Conservation (phyloP, 805 yeast genomes). For the Pichia paraexigua region DNA sequence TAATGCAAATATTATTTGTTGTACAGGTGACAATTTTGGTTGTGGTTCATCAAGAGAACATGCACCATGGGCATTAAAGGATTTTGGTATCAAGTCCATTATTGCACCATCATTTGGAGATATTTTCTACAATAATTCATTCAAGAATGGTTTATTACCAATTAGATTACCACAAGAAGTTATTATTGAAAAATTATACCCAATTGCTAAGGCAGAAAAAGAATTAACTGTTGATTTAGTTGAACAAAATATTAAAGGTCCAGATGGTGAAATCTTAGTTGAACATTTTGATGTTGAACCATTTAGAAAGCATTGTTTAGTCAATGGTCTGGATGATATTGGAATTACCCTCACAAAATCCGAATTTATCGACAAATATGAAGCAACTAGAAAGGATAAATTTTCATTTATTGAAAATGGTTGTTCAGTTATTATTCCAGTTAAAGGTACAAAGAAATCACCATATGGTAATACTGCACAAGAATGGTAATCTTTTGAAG, state of each 20-base stretch:
- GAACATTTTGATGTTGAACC: slow-evolving; percentile 81
- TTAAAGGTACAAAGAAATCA: slow-evolving; percentile 60
- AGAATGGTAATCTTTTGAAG: slow-evolving; percentile 48
- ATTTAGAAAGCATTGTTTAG: slow-evolving; percentile 90
- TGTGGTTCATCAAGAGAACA: slow-evolving; percentile 99
- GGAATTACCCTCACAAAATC: slow-evolving; percentile 92
- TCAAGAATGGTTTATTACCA: slow-evolving; percentile 92
- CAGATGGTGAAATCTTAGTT: slow-evolving; percentile 65
- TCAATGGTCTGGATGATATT: slow-evolving; percentile 94
- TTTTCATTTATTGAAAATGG: slow-evolving; percentile 95
- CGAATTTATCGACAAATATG: slow-evolving; percentile 63
- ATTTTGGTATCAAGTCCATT: slow-evolving; percentile 91
- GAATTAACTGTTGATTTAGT: slow-evolving; percentile 76
- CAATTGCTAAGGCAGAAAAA: slow-evolving; percentile 69
- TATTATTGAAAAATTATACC: slow-evolving; percentile 64
- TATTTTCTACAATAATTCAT: slow-evolving; percentile 94
- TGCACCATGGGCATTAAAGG: slow-evolving; percentile 99
- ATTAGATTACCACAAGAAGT: slow-evolving; percentile 79
- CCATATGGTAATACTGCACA: slow-evolving; percentile 59
- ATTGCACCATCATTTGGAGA: slow-evolving; percentile 99
- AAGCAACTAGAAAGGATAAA: slow-evolving; percentile 63
- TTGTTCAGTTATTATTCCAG: slow-evolving; percentile 50
- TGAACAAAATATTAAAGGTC: slow-evolving; percentile 66
- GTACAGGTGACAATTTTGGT: slow-evolving; percentile 95
- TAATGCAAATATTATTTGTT: slow-evolving; percentile 73